Base-by-base conservation (phyloP, 1,139 yeast species). In the Petasospora rhodanensis region DNA sequence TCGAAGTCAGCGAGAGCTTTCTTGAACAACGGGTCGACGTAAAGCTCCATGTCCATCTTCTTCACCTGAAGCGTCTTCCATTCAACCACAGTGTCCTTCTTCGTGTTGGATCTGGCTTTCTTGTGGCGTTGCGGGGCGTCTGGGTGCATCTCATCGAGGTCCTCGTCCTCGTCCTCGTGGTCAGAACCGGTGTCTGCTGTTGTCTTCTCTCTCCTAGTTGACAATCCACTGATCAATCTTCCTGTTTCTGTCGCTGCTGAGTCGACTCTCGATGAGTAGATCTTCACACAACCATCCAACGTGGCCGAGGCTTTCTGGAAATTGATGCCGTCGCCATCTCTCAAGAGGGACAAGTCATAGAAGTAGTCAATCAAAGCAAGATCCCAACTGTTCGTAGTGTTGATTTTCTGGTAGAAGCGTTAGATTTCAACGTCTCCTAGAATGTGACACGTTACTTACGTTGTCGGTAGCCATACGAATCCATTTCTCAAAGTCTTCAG, bases 191-290 rank as follows among this genome's bases (percentile, higher is more conserved):
- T 69, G 31, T 61, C 68, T 55, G 37, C 66, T 8, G 38, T 9
- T 6, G 22, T 24, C 4, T 28, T 14, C 45, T 56, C 8, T 42
- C 49, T 9, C 36, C 54, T 10, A 45, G 16, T 14, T 9, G 7
- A 65, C 82, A 89, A 56, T 80, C 96, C 96, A 56, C 93, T 84
- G 29, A 87, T 62, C 35, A 89, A 64, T 48, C 80, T 78, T 5
- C 95, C 95, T 0, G 96, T 86, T 50, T 89, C 97, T 3, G 83
- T 79, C 2, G 93, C 95, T 1, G 85, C 95, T 0, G 95, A 82
- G 48, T 89, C 96, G 11, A 89, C 89, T 51, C 98, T 72, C 18
- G 86, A 79, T 5, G 87, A 75, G 51, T 84, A 84, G 29, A 84
- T 81, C 58, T 83, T 83, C 28, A 83, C 84, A 62, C 95, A 84